A percentile compares a stretch with the other conserved stretches of the same genome.
Conservation (phyloP, 129 eudicot species). For the Helianthus annuus region DNA sequence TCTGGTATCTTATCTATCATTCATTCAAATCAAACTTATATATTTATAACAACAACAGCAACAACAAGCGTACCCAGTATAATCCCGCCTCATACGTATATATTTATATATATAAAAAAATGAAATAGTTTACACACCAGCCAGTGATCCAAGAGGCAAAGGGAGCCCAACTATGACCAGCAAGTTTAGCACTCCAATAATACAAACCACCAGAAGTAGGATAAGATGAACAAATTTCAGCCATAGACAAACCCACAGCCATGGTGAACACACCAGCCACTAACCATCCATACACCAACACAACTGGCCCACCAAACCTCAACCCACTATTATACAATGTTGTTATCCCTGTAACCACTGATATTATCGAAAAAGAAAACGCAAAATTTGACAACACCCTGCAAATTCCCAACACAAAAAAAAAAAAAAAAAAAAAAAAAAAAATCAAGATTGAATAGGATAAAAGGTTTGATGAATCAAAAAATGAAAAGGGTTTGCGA, state of each 20-base stretch:
- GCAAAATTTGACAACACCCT: slow-evolving; percentile 97
- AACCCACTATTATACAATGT: slow-evolving; percentile 82
- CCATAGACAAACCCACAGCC: slow-evolving; percentile 97
- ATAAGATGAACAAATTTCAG: slow-evolving; percentile 95
- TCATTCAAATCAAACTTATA: not conserved
- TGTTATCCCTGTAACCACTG: slow-evolving; percentile 91
- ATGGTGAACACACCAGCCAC: slow-evolving; percentile 77
- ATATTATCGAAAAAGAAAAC: slow-evolving; percentile 89
- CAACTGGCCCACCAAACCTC: slow-evolving; percentile 85
- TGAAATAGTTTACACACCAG: slow-evolving; percentile 44
- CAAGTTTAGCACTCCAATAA: slow-evolving; percentile 99
- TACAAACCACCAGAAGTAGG: slow-evolving; percentile 99
- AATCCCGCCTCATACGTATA: too few species aligned
- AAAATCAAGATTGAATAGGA: not conserved
- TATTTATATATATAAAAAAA: not conserved
- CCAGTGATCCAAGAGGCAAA: slow-evolving; percentile 99
- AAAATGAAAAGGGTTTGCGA: not conserved
- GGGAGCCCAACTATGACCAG: slow-evolving; percentile 94
- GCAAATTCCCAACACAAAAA: slow-evolving; percentile 31
- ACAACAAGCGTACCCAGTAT: too few species aligned
- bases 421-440: slow-evolving; percentile 1
- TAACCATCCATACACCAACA: slow-evolving; percentile 82
- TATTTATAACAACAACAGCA: not conserved
- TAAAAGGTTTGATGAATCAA: not conserved
- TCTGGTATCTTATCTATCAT: not conserved